These are phyloP conservation scores for Geranium rotundifolium DNA, from an alignment of 345 rosid species.

Conservation along the genomic window DNA sequence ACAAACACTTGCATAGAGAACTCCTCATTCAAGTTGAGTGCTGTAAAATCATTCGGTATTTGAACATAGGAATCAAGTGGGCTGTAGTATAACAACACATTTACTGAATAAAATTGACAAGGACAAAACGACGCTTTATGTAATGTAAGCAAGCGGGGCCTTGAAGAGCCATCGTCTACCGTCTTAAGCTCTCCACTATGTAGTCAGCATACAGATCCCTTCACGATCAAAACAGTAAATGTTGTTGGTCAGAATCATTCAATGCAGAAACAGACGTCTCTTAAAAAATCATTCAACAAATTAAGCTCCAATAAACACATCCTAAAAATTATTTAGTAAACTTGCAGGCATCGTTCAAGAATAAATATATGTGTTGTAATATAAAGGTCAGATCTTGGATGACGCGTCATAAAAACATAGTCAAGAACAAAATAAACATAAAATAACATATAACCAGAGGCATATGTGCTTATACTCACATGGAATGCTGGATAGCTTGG, in stretches of 20 bases:
- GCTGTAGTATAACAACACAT: background rate
- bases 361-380: too few relatives aligned
- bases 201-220: constrained; percentile 92
- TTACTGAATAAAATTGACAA: background rate
- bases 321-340: too few relatives aligned
- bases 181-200: constrained; percentile 63
- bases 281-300: too few relatives aligned
- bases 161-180: constrained; percentile 22
- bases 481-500: constrained; percentile 79
- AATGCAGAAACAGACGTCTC: too few relatives aligned
- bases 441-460: background rate
- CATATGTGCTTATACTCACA: constrained; percentile 44
- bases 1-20: too few relatives aligned
- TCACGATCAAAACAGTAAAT: constrained; percentile 10
- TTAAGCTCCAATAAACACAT: too few relatives aligned
- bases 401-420: too few relatives aligned
- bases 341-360: too few relatives aligned
- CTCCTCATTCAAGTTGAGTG: background rate
- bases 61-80: background rate
- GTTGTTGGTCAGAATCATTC: background rate
- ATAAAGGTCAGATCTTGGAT: too few relatives aligned
- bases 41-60: background rate
- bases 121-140: background rate
- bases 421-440: too few relatives aligned
- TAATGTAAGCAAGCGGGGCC: background rate